A percentile compares a stretch with the other conserved stretches of the same genome.
Conservation (phyloP, 192 early-diverging fungal genomes). For the Coemansia sp. region DNA sequence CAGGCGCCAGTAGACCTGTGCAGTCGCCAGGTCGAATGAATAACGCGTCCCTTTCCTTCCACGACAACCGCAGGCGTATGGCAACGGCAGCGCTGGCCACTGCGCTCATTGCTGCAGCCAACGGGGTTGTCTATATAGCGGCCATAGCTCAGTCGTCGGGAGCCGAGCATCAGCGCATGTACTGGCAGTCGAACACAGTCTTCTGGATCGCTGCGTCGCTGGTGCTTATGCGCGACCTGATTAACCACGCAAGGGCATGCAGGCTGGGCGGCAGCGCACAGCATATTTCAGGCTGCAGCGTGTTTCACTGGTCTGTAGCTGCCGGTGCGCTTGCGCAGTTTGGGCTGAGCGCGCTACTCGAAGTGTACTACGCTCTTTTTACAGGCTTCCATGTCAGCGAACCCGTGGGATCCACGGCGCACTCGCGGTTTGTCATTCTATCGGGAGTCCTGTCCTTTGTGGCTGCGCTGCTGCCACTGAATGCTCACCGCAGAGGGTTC, state of each 20-base stretch:
- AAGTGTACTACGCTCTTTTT: conserved; percentile 24
- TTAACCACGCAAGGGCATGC: background rate
- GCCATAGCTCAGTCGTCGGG: background rate
- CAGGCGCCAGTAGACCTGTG: background rate
- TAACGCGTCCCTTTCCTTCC: conserved; percentile 4
- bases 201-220: conserved; percentile 14
- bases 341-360: conserved; percentile 9
- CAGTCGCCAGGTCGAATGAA: background rate
- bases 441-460: background rate
- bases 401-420: conserved; percentile 8
- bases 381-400: conserved; percentile 9
- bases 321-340: conserved; percentile 2
- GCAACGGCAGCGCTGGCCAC: conserved; percentile 9
- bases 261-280: background rate
- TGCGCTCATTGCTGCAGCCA: conserved; percentile 15
- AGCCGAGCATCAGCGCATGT: conserved; percentile 10
- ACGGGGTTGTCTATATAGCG: background rate
- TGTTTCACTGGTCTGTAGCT: conserved; percentile 17
- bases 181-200: conserved; percentile 28
- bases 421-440: conserved; percentile 19
- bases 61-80: conserved; percentile 31
- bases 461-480: conserved; percentile 18
- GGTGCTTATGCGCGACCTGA: conserved; percentile 10
- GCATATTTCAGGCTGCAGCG: background rate
- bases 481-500: conserved; percentile 26